Evolutionary conservation across 768 basidiomycete genomes (phyloP).

Genomic region (Dictyophora rubrovolvata): DNA sequence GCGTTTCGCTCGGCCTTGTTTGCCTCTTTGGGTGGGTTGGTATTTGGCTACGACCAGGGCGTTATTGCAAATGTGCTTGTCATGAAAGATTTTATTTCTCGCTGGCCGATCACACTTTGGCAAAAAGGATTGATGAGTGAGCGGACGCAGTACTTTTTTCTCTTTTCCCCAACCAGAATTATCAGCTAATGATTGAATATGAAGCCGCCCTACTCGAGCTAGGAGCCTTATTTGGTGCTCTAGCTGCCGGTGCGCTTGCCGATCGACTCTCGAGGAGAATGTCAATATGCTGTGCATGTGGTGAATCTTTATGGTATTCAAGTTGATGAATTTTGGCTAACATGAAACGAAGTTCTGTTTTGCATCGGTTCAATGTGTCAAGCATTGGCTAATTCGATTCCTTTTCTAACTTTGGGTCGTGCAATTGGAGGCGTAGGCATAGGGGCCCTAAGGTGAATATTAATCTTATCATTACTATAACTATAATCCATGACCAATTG

Average conservation of each 20-base stretch:
- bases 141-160: constrained; percentile 15
- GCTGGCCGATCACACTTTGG: constrained; percentile 63
- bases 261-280: constrained; percentile 57
- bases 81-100: constrained; percentile 60
- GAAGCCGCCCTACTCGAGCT: constrained; percentile 70
- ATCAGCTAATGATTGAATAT: not conserved
- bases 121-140: constrained; percentile 73
- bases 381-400: constrained; percentile 43
- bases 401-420: constrained; percentile 55
- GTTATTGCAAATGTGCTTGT: constrained; percentile 82
- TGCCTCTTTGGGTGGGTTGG: constrained; percentile 65
- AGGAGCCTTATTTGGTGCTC: constrained; percentile 68
- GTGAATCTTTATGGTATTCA: constrained; percentile 29
- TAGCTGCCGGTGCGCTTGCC: constrained; percentile 55
- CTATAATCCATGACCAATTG: not conserved
- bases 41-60: constrained; percentile 79
- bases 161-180: not conserved
- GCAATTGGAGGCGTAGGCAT: constrained; percentile 73
- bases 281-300: constrained; percentile 58
- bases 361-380: constrained; percentile 66
- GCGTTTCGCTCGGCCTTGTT: constrained; percentile 61
- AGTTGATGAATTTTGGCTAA: not conserved
- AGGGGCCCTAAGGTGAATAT: constrained; percentile 55
- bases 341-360: constrained; percentile 38
- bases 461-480: constrained; percentile 3